These are phyloP conservation scores for Acanthamoeba triangularis DNA, from an alignment of 208 protist species.

Conservation along the genomic window DNA sequence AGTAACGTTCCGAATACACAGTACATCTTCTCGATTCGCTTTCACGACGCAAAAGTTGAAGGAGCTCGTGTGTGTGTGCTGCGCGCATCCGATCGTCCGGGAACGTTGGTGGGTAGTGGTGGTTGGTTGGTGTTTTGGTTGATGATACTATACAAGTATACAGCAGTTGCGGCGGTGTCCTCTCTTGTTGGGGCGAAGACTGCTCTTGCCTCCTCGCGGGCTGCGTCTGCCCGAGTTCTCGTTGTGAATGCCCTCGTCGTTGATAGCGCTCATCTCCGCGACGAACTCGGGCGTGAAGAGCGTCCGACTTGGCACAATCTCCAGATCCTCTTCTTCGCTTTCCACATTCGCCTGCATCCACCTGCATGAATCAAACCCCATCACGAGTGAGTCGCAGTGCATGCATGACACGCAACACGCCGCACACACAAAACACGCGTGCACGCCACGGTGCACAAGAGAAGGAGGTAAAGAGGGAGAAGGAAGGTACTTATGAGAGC, in stretches of 20 bases:
- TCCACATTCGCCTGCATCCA: not conserved
- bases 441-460: not conserved
- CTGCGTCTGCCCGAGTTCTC: not conserved
- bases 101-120: not conserved
- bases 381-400: not conserved
- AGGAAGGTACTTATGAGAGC: not conserved
- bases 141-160: slow-evolving; percentile 46
- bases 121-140: not conserved
- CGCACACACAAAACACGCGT: not conserved
- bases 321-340: not conserved
- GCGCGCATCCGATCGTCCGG: too few relatives aligned
- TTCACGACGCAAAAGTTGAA: too few relatives aligned
- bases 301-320: slow-evolving; percentile 55
- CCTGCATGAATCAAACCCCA: not conserved
- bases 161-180: slow-evolving; percentile 22
- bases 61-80: not conserved
- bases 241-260: slow-evolving; percentile 30
- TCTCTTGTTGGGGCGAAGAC: not conserved
- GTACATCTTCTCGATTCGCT: too few relatives aligned
- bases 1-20: not conserved
- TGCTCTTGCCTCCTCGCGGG: not conserved
- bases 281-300: slow-evolving; percentile 70
- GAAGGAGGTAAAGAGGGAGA: too few relatives aligned
- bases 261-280: slow-evolving; percentile 62
- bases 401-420: not conserved